Percentiles rank a stretch among this genome's conserved stretches.
Conservation (phyloP, 306 rosid species). For the Clitoria ternatea region DNA sequence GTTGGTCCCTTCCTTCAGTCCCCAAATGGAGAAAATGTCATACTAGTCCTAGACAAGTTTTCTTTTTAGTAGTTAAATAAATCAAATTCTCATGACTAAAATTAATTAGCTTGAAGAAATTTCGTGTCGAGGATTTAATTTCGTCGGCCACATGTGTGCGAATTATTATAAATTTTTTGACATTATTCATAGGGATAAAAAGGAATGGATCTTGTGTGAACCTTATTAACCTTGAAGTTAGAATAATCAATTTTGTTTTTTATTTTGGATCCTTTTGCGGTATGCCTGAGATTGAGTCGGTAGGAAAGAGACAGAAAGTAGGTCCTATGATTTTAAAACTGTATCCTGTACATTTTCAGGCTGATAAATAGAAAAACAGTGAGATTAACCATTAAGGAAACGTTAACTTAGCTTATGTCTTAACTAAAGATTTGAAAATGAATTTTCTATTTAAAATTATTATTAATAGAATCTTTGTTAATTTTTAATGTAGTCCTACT, state of each 20-base stretch:
- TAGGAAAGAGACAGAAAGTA: background rate
- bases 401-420: too few species aligned
- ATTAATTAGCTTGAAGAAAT: background rate
- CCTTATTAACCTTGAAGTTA: background rate
- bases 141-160: too few species aligned
- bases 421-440: too few species aligned
- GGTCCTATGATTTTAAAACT: background rate
- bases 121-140: too few species aligned
- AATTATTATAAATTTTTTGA: too few species aligned
- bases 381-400: too few species aligned
- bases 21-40: background rate
- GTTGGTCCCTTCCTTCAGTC: background rate
- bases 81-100: background rate
- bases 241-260: background rate
- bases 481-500: too few species aligned
- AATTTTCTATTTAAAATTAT: too few species aligned
- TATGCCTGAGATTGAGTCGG: background rate
- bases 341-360: too few species aligned
- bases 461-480: too few species aligned
- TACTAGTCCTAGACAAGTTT: background rate
- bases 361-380: too few species aligned
- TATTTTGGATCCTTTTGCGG: background rate
- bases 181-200: too few species aligned
- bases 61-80: background rate
- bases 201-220: background rate